These are phyloP conservation scores for Phytophthora chlamydospora DNA, from an alignment of 352 stramenopile genomes.

Conservation along the genomic window DNA sequence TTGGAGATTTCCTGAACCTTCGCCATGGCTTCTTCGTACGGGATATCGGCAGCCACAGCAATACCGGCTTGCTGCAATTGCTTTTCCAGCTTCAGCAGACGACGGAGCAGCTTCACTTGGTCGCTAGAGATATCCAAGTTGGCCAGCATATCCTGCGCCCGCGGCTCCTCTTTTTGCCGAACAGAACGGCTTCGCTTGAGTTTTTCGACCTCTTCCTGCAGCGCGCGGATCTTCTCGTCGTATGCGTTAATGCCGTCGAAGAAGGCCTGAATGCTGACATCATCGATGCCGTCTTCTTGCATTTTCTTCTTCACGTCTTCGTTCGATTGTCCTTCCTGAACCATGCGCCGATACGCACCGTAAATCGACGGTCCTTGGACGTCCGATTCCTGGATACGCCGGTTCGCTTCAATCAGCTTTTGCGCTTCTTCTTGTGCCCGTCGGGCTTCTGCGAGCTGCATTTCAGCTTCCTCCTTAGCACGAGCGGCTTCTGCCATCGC, in stretches of 20 bases:
- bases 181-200: conserved; percentile 67
- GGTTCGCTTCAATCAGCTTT: conserved; percentile 87
- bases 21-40: conserved; percentile 91
- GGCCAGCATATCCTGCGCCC: conserved; percentile 66
- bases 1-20: conserved; percentile 92
- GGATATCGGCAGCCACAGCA: conserved; percentile 92
- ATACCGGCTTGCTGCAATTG: conserved; percentile 87
- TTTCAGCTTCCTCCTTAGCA: conserved; percentile 83
- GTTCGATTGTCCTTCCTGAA: conserved; percentile 70
- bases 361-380: conserved; percentile 62
- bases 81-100: conserved; percentile 85
- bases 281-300: conserved; percentile 77
- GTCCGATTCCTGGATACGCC: conserved; percentile 75
- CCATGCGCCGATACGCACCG: conserved; percentile 66
- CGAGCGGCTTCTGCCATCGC: conserved; percentile 81
- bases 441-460: conserved; percentile 75
- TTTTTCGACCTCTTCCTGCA: conserved; percentile 87
- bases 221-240: conserved; percentile 79
- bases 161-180: conserved; percentile 58
- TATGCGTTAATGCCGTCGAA: conserved; percentile 88
- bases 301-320: conserved; percentile 81
- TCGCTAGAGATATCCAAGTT: conserved; percentile 77
- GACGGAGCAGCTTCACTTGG: conserved; percentile 80
- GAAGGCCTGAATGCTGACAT: conserved; percentile 73
- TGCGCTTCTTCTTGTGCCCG: conserved; percentile 80